These are phyloP conservation scores for Achaetomiella virescens DNA, from an alignment of 495 filamentous ascomycete genomes.

Conservation along the genomic window DNA sequence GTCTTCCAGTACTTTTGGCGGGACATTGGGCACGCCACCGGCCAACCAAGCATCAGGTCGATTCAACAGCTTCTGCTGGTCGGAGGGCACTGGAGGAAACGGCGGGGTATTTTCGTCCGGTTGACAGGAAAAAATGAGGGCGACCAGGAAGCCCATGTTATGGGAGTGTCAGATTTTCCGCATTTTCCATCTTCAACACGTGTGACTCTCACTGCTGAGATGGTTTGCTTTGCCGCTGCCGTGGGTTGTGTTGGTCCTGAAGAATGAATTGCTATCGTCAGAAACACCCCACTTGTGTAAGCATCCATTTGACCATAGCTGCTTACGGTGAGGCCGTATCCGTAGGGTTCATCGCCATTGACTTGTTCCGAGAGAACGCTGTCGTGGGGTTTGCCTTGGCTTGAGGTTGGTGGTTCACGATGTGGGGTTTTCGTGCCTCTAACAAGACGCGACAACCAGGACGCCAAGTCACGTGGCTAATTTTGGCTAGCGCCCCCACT, in stretches of 20 bases:
- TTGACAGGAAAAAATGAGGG: not conserved
- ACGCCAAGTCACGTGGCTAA: not conserved
- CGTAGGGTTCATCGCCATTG: too few relatives aligned
- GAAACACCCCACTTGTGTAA: too few relatives aligned
- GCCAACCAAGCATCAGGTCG: slow-evolving; percentile 38
- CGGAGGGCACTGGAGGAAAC: slow-evolving; percentile 41
- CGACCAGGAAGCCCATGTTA: slow-evolving; percentile 5
- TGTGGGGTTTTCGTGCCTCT: not conserved
- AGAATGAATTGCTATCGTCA: not conserved
- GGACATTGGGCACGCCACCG: slow-evolving; percentile 30
- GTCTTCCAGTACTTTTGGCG: slow-evolving; percentile 33
- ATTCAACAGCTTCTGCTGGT: slow-evolving; percentile 56
- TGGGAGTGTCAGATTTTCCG: not conserved
- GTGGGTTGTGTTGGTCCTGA: too few relatives aligned
- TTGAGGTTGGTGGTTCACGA: not conserved
- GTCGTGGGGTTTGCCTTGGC: not conserved
- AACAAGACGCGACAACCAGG: not conserved
- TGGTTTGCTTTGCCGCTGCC: not conserved
- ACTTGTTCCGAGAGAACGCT: too few relatives aligned
- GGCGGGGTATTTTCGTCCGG: slow-evolving; percentile 7
- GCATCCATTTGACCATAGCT: too few relatives aligned
- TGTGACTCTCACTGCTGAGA: not conserved
- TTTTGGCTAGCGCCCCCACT: too few relatives aligned
- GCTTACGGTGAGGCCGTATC: too few relatives aligned
- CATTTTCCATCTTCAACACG: not conserved